Conservation (phyloP, 2,329 filamentous ascomycete genomes). For the Epichloe sibirici region DNA sequence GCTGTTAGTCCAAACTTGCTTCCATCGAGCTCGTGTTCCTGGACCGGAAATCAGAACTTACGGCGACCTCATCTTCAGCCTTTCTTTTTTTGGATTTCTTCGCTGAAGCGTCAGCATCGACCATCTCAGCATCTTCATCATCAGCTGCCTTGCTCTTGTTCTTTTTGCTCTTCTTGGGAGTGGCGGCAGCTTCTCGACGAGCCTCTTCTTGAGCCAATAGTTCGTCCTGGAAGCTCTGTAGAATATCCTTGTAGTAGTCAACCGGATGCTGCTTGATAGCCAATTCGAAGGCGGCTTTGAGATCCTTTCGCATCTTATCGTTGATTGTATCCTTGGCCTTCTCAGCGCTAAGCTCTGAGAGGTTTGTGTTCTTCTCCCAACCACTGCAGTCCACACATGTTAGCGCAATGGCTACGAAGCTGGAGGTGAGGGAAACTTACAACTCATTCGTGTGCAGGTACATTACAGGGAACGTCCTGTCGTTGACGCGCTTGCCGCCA, state of each 20-base stretch:
- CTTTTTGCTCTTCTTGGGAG: conserved; percentile 30
- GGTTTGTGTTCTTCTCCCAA: conserved; percentile 78
- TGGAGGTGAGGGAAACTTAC: conserved; percentile 42
- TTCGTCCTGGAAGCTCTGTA: conserved; percentile 58
- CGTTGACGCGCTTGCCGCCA: conserved; percentile 71
- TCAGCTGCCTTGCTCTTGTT: conserved; percentile 39
- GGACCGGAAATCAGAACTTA: conserved; percentile 14
- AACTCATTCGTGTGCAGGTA: conserved; percentile 93
- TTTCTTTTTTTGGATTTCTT: conserved; percentile 69
- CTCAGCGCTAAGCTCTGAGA: conserved; percentile 64
- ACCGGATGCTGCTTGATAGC: conserved; percentile 69
- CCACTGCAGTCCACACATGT: conserved; percentile 42
- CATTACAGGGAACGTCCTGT: conserved; percentile 90
- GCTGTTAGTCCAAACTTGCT: background rate
- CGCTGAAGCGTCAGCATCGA: conserved; percentile 43
- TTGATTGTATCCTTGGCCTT: conserved; percentile 57
- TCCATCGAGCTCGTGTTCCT: background rate
- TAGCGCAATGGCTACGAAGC: background rate
- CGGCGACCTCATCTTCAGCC: conserved; percentile 62
- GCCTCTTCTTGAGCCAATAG: conserved; percentile 43
- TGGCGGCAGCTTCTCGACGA: conserved; percentile 28
- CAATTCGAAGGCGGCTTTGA: conserved; percentile 68
- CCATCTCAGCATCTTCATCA: conserved; percentile 49
- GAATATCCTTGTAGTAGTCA: conserved; percentile 70
- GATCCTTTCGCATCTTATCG: conserved; percentile 67